A percentile compares a stretch with the other conserved stretches of the same genome.
These are phyloP conservation scores for Naegleria lovaniensis DNA, from an alignment of 208 protist species.

Conservation along the genomic window DNA sequence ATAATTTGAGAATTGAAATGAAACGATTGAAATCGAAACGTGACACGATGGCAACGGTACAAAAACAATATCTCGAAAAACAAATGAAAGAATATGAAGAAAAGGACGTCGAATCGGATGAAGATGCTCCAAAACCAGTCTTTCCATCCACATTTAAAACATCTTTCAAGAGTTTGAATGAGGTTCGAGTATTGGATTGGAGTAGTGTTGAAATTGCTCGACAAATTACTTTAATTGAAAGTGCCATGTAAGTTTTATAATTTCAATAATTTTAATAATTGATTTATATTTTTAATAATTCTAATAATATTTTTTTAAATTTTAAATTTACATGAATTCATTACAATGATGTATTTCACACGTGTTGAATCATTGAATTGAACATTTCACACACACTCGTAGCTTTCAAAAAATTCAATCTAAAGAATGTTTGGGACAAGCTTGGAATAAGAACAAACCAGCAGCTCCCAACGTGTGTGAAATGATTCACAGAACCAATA, in stretches of 20 bases:
- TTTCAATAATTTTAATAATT: too few species aligned
- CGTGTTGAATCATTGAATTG: too few species aligned
- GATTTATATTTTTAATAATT: too few species aligned
- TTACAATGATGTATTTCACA: too few species aligned
- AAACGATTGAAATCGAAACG: background rate
- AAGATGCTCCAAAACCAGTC: background rate
- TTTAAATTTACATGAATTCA: too few species aligned
- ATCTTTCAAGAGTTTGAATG: background rate
- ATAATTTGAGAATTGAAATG: constrained; percentile 5
- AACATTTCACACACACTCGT: background rate
- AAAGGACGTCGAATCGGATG: background rate
- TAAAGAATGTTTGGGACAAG: constrained; percentile 17
- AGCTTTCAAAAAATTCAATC: constrained; percentile 24
- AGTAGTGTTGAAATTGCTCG: constrained; percentile 4
- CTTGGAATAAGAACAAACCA: constrained; percentile 1
- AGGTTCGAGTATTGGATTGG: constrained; percentile 15
- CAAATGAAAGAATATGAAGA: constrained; percentile 7
- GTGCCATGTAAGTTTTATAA: constrained; percentile 24
- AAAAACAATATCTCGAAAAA: background rate
- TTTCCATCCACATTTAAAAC: background rate
- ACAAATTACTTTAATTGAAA: constrained; percentile 37
- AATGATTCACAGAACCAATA: constrained; percentile 25
- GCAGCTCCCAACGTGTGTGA: constrained; percentile 9
- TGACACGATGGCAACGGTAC: background rate
- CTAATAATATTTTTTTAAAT: too few species aligned